These are phyloP conservation scores for Fraxinus sp. DNA, from an alignment of 305 asterid species.

Conservation along the genomic window DNA sequence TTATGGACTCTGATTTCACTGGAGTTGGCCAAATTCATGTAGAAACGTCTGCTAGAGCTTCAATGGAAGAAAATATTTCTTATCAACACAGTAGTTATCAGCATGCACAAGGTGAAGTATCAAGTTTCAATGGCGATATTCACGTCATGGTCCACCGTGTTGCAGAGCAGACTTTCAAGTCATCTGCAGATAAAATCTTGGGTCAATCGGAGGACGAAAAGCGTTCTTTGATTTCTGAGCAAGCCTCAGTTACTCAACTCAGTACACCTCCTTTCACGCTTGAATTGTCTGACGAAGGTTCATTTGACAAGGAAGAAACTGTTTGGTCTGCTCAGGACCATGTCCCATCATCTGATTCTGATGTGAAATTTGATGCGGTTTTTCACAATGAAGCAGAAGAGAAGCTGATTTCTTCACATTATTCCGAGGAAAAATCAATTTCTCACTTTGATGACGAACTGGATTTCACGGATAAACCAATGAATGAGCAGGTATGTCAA, in stretches of 20 bases:
- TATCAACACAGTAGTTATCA: constrained; percentile 27
- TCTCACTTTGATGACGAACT: constrained; percentile 30
- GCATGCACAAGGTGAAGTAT: constrained; percentile 21
- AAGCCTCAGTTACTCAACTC: constrained; percentile 22
- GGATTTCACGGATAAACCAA: constrained; percentile 33
- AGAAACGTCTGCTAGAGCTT: constrained; percentile 29
- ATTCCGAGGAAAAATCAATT: constrained; percentile 38
- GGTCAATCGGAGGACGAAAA: constrained; percentile 23
- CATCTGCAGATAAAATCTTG: constrained; percentile 15
- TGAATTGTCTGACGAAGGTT: constrained; percentile 29
- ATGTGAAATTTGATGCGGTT: constrained; percentile 29
- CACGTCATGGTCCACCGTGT: constrained; percentile 15
- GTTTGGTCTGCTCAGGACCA: constrained; percentile 20
- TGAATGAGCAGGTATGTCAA: constrained; percentile 49
- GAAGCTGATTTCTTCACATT: constrained; percentile 33
- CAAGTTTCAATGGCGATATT: constrained; percentile 18
- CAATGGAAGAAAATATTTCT: constrained; percentile 25
- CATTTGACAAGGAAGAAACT: constrained; percentile 36
- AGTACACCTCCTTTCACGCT: constrained; percentile 31
- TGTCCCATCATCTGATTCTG: neutral
- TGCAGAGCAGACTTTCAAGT: constrained; percentile 19
- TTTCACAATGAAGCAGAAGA: constrained; percentile 36
- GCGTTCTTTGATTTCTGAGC: constrained; percentile 21
- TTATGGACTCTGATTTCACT: constrained; percentile 22
- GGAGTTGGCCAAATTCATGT: constrained; percentile 26